phyloP scores from a whole-genome alignment of 2,329 filamentous ascomycete species.

The Acephala macrosclerotiorum region DNA sequence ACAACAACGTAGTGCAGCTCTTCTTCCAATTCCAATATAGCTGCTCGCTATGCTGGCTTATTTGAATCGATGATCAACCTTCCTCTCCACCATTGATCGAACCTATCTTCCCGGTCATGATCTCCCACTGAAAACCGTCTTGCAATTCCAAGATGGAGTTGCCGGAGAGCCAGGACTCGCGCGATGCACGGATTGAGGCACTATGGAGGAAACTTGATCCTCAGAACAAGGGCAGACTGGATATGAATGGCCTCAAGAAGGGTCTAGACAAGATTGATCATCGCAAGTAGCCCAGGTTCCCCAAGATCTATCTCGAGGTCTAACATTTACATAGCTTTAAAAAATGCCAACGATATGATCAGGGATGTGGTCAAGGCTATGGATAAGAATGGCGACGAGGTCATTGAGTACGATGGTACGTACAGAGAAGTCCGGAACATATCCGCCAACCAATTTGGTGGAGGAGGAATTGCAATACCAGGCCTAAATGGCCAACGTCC shows the following conservation, averaged over 20 bases:
- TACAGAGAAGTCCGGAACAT: background rate
- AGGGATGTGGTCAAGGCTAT: conserved; percentile 81
- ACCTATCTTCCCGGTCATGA: conserved; percentile 31
- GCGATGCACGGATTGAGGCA: conserved; percentile 81
- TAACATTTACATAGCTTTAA: conserved; percentile 64
- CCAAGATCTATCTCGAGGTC: conserved; percentile 28
- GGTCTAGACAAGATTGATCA: conserved; percentile 91
- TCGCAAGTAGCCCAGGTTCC: conserved; percentile 63
- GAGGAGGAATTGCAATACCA: background rate
- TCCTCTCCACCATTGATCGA: conserved; percentile 1
- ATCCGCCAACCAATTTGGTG: conserved; percentile 18
- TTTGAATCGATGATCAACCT: conserved; percentile 21
- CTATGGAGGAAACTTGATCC: conserved; percentile 87
- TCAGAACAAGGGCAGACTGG: conserved; percentile 78
- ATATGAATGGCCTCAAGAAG: conserved; percentile 83
- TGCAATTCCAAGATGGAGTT: conserved; percentile 58
- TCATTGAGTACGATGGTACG: conserved; percentile 89
- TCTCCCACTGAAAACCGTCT: conserved; percentile 31
- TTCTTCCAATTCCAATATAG: background rate
- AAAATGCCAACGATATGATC: conserved; percentile 90
- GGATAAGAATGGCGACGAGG: conserved; percentile 86
- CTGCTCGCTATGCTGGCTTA: conserved; percentile 10
- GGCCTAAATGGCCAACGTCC: background rate
- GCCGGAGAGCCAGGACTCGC: conserved; percentile 78
- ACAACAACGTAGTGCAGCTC: background rate